phyloP scores from a whole-genome alignment of 345 rosid species.

The Citrus hindsii region DNA sequence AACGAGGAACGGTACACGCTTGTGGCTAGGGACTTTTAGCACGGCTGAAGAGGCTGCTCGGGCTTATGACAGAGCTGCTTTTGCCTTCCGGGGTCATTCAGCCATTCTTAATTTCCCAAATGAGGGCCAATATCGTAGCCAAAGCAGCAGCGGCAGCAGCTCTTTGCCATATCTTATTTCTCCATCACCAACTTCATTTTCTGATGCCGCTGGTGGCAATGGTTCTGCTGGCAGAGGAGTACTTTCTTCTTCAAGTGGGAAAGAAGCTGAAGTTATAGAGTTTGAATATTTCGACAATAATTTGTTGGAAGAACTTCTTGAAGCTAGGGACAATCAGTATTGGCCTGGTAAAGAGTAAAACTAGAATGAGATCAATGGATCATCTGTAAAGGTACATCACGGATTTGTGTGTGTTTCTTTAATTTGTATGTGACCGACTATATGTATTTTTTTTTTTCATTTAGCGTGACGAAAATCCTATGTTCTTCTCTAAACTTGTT shows the following conservation, averaged over 20 bases:
- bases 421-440: background rate
- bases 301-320: conserved; percentile 76
- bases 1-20: conserved; percentile 53
- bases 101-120: conserved; percentile 72
- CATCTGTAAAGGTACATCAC: too few relatives aligned
- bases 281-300: conserved; percentile 70
- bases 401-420: background rate
- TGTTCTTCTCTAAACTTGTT: too few relatives aligned
- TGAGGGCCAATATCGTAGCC: conserved; percentile 32
- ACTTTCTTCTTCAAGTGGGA: conserved; percentile 17
- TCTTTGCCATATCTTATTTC: conserved; percentile 8
- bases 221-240: conserved; percentile 4
- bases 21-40: conserved; percentile 67
- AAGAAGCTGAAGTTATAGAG: conserved; percentile 52
- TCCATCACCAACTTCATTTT: conserved; percentile 8
- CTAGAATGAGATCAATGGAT: too few relatives aligned
- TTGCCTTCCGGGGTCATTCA: conserved; percentile 43
- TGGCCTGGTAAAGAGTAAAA: background rate
- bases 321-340: background rate
- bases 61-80: conserved; percentile 64
- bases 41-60: conserved; percentile 61
- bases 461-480: too few relatives aligned
- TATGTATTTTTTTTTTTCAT: too few relatives aligned
- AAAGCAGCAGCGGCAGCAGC: background rate
- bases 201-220: background rate